These are phyloP conservation scores for Colletotrichum euphorbiae DNA, from an alignment of 2,329 filamentous ascomycete genomes.

Conservation along the genomic window DNA sequence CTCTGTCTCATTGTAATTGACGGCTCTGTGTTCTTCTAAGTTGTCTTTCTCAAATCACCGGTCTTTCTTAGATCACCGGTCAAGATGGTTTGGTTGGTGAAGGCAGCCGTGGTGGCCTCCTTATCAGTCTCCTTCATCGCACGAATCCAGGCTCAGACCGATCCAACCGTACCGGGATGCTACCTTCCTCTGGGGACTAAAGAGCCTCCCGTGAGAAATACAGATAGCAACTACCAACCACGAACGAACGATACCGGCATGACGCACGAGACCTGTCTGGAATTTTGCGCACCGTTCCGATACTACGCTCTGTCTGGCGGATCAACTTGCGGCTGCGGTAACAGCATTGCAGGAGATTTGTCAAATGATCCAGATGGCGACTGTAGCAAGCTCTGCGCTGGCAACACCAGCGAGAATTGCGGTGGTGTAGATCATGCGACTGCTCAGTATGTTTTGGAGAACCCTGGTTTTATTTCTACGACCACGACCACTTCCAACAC, in stretches of 20 bases:
- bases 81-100: constrained; percentile 3
- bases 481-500: background rate
- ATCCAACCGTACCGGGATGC: no score
- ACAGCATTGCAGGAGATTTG: no score
- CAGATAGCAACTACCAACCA: background rate
- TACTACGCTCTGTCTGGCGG: no score
- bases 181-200: no score
- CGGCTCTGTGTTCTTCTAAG: background rate
- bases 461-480: background rate
- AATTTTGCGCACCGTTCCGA: background rate
- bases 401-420: no score
- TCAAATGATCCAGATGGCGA: background rate
- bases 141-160: background rate
- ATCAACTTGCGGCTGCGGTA: no score
- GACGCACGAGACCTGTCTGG: background rate
- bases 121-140: background rate
- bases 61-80: background rate
- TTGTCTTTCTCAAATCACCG: no score
- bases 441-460: no score
- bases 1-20: background rate
- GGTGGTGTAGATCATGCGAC: no score
- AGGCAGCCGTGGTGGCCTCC: background rate
- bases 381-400: background rate
- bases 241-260: background rate
- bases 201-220: no score